Evolutionary conservation across 805 yeast species (phyloP).

Genomic region (Babjeviella inositovora): DNA sequence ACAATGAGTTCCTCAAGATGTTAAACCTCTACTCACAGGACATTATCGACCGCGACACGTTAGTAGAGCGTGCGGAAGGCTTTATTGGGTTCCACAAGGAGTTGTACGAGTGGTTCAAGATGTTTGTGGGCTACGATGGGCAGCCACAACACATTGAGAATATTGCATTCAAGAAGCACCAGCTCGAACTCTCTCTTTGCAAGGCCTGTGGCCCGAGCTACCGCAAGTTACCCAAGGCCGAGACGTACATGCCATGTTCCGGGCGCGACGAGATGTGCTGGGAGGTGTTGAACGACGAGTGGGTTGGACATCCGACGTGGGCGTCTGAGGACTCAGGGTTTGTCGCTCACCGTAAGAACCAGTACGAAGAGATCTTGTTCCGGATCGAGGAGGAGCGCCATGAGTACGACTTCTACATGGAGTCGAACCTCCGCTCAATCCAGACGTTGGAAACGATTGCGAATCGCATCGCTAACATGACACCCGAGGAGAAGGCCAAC

Average conservation of each 20-base stretch:
- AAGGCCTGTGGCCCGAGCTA: constrained; percentile 94
- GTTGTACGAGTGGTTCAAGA: constrained; percentile 79
- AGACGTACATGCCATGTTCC: constrained; percentile 92
- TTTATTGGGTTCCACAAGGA: constrained; percentile 75
- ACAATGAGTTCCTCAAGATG: constrained; percentile 83
- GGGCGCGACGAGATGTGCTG: constrained; percentile 99
- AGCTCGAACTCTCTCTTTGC: constrained; percentile 76
- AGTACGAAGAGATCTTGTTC: constrained; percentile 89
- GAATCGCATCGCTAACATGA: constrained; percentile 84
- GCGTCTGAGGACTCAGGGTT: constrained; percentile 98
- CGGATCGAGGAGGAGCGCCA: constrained; percentile 96
- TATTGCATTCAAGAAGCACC: constrained; percentile 78
- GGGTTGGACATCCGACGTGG: constrained; percentile 99
- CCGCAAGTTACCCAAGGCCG: constrained; percentile 82
- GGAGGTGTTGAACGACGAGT: constrained; percentile 96
- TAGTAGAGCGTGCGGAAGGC: constrained; percentile 72
- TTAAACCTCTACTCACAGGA: constrained; percentile 82
- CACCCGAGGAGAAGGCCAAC: constrained; percentile 70
- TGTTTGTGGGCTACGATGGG: constrained; percentile 79
- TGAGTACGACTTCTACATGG: constrained; percentile 93
- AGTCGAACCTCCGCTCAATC: constrained; percentile 84
- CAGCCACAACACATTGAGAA: constrained; percentile 80
- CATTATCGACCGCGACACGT: constrained; percentile 66
- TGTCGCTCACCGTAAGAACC: constrained; percentile 97
- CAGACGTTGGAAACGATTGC: constrained; percentile 94